Evolutionary conservation across 148 eudicot genomes (phyloP).

Genomic region (Chenopodium suecicum): DNA sequence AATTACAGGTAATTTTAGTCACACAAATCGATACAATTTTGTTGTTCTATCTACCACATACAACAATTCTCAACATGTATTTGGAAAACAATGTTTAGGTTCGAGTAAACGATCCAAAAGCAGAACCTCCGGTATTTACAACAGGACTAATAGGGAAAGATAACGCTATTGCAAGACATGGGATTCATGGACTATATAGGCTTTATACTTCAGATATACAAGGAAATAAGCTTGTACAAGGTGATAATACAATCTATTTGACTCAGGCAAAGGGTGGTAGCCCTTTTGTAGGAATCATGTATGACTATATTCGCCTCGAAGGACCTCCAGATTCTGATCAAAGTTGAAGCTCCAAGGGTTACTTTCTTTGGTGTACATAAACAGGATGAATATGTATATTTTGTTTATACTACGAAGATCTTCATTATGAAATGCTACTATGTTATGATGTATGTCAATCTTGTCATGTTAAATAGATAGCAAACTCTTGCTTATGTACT

Average conservation of each 20-base stretch:
- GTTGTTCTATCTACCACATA: no score
- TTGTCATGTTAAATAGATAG: no score
- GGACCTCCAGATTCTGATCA: conserved; percentile 34
- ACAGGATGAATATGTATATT: background rate
- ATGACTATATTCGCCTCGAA: conserved; percentile 82
- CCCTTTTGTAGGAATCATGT: conserved; percentile 75
- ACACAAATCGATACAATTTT: background rate
- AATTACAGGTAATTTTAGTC: conserved; percentile 46
- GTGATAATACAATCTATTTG: conserved; percentile 60
- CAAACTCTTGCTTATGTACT: no score
- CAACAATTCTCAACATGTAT: background rate
- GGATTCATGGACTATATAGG: conserved; percentile 80
- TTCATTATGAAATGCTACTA: background rate
- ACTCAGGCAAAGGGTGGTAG: conserved; percentile 55
- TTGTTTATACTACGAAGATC: background rate
- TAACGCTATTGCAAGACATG: conserved; percentile 88
- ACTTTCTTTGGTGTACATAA: no score
- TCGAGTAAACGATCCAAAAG: conserved; percentile 53
- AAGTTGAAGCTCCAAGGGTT: background rate
- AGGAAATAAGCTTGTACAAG: conserved; percentile 38
- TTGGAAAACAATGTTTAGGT: conserved; percentile 36
- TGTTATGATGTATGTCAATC: background rate
- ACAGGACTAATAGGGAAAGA: conserved; percentile 69
- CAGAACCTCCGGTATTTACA: conserved; percentile 52
- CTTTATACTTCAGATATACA: conserved; percentile 50